These are phyloP conservation scores for Delphinella strobiligena DNA, from an alignment of 2,329 filamentous ascomycete species.

Conservation along the genomic window DNA sequence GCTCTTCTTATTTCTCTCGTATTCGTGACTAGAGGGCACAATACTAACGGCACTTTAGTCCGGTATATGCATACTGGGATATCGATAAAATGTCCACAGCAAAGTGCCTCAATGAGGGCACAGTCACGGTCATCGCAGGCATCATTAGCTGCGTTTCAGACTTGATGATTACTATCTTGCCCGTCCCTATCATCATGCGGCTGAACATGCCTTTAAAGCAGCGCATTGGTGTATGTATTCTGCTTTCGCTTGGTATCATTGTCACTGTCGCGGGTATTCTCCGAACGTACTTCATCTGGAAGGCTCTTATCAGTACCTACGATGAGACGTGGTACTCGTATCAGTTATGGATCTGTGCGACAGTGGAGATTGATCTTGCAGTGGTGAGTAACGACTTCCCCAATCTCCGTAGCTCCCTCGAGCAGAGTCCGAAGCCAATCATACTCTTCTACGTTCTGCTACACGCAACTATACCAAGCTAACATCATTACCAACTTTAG, in stretches of 20 bases:
- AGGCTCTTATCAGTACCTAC: constrained; percentile 27
- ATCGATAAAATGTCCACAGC: constrained; percentile 19
- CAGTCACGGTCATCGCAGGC: constrained; percentile 25
- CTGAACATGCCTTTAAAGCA: constrained; percentile 31
- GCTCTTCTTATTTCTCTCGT: no score
- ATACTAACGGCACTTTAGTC: no score
- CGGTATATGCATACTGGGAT: constrained; percentile 30
- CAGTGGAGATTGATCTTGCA: constrained; percentile 34
- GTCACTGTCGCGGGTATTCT: constrained; percentile 22
- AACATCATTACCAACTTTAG: constrained; percentile 11
- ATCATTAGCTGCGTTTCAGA: constrained; percentile 33
- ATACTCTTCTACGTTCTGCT: no score
- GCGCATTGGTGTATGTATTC: constrained; percentile 12
- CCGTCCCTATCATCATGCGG: constrained; percentile 31
- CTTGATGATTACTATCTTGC: constrained; percentile 28
- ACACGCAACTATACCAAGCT: not conserved
- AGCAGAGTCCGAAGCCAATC: no score
- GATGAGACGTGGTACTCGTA: constrained; percentile 35
- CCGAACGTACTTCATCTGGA: constrained; percentile 33
- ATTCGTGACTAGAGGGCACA: no score
- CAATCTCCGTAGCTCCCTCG: no score
- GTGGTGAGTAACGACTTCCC: constrained; percentile 31
- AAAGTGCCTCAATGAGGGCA: constrained; percentile 31
- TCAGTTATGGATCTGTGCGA: constrained; percentile 34
- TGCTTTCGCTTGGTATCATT: constrained; percentile 11